A percentile compares a stretch with the other conserved stretches of the same genome.
Conservation (phyloP, 2,329 filamentous ascomycete species). For the Fusarium burgessii region DNA sequence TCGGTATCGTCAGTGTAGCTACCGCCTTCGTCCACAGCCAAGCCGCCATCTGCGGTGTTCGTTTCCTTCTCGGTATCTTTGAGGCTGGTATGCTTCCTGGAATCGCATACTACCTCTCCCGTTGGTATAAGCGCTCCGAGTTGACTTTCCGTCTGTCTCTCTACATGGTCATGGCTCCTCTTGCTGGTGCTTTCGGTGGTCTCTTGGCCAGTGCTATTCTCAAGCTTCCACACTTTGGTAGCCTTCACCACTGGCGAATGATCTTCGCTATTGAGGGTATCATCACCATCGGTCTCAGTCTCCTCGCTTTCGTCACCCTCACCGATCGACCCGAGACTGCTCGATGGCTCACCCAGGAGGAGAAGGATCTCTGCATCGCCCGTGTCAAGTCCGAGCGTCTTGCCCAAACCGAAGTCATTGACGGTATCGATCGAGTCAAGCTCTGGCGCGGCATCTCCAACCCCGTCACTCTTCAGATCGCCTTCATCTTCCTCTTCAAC, state of each 20-base stretch:
- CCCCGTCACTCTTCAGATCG: constrained; percentile 66
- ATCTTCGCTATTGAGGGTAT: constrained; percentile 79
- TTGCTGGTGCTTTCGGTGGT: constrained; percentile 76
- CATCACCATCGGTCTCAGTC: constrained; percentile 63
- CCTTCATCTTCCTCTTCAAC: constrained; percentile 71
- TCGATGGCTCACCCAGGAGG: constrained; percentile 70
- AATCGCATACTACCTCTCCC: constrained; percentile 73
- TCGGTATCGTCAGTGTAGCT: constrained; percentile 68
- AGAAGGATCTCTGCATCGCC: constrained; percentile 73
- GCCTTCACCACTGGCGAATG: constrained; percentile 72
- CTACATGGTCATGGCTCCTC: constrained; percentile 74
- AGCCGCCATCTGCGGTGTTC: constrained; percentile 63
- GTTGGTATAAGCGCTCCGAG: constrained; percentile 74
- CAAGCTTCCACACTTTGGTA: constrained; percentile 66
- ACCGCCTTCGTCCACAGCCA: constrained; percentile 70
- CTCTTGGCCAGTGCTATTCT: constrained; percentile 73
- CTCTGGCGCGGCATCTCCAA: constrained; percentile 68
- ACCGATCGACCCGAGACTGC: constrained; percentile 76
- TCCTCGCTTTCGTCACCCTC: constrained; percentile 71
- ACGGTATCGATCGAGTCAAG: constrained; percentile 70
- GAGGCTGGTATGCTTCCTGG: constrained; percentile 75
- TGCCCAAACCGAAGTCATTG: constrained; percentile 69
- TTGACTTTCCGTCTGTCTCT: constrained; percentile 71
- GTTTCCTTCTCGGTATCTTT: constrained; percentile 71
- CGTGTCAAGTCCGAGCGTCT: constrained; percentile 71